Percentiles rank a stretch among this genome's conserved stretches.
phyloP scores from a whole-genome alignment of 2,329 filamentous ascomycete genomes.

The Sordariomycetes sp. region DNA sequence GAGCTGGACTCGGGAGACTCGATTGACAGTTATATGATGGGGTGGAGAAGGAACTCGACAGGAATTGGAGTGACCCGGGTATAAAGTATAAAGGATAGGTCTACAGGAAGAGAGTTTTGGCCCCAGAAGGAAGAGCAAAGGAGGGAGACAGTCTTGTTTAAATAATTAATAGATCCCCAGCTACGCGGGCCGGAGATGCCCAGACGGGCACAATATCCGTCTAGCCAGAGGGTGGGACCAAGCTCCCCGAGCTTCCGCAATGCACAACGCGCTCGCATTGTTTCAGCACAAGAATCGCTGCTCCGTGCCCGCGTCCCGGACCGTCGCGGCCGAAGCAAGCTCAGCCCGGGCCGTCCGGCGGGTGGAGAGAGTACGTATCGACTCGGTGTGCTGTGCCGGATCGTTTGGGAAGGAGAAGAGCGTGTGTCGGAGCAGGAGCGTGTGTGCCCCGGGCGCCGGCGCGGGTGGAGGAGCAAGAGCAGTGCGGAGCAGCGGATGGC shows the following conservation, averaged over 20 bases:
- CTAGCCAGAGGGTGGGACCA: neutral
- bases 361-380: neutral
- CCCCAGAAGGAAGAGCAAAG: neutral
- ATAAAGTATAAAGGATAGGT: neutral
- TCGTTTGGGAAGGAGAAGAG: too few species aligned
- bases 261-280: too few species aligned
- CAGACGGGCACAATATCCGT: constrained; percentile 3
- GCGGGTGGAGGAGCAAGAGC: too few species aligned
- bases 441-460: too few species aligned
- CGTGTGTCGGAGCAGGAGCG: too few species aligned
- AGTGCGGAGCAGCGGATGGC: too few species aligned
- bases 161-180: neutral
- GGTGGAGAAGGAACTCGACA: neutral
- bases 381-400: too few species aligned
- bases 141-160: neutral
- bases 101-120: neutral
- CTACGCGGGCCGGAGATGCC: neutral
- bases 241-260: neutral
- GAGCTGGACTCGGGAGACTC: neutral
- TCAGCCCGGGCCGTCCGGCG: neutral
- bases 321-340: constrained; percentile 2
- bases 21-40: neutral
- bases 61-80: neutral
- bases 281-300: too few species aligned
- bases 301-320: constrained; percentile 3